Evolutionary conservation across 345 rosid species (phyloP).

Genomic region (Lepidium africanum): DNA sequence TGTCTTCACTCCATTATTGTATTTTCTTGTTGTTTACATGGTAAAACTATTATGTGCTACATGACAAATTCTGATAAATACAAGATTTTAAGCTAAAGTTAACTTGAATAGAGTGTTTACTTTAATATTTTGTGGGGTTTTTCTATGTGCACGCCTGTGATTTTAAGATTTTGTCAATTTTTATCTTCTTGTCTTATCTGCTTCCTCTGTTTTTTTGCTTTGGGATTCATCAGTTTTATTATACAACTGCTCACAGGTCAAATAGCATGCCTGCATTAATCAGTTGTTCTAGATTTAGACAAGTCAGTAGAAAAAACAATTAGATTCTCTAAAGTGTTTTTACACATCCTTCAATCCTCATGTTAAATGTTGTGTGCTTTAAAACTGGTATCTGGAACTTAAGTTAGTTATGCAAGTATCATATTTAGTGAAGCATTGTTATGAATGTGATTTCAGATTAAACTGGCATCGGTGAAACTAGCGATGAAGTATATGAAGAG

Average conservation of each 20-base stretch:
- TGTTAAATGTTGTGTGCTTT: neutral
- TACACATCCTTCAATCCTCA: neutral
- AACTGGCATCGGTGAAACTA: conserved; percentile 80
- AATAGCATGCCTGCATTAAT: neutral
- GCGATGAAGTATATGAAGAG: conserved; percentile 97
- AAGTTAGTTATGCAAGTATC: neutral
- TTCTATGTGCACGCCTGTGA: conserved; percentile 52
- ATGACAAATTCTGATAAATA: conserved; percentile 11
- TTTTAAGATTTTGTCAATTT: conserved; percentile 21
- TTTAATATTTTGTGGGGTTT: conserved; percentile 23
- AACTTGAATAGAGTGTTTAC: conserved; percentile 17
- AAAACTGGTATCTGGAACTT: neutral
- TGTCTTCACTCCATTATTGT: conserved; percentile 23
- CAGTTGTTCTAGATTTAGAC: neutral
- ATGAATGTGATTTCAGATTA: conserved; percentile 47
- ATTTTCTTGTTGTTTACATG: conserved; percentile 22
- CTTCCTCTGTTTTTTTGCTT: conserved; percentile 23
- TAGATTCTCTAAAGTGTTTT: conserved; percentile 8
- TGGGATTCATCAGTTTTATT: conserved; percentile 10
- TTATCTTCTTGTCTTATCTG: conserved; percentile 39
- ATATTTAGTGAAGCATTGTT: neutral
- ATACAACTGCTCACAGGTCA: neutral
- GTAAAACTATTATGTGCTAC: conserved; percentile 19
- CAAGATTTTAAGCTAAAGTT: neutral
- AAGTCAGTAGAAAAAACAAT: conserved; percentile 1